phyloP scores from a whole-genome alignment of 1,139 yeast species.

The Starmera stellimalicola region DNA sequence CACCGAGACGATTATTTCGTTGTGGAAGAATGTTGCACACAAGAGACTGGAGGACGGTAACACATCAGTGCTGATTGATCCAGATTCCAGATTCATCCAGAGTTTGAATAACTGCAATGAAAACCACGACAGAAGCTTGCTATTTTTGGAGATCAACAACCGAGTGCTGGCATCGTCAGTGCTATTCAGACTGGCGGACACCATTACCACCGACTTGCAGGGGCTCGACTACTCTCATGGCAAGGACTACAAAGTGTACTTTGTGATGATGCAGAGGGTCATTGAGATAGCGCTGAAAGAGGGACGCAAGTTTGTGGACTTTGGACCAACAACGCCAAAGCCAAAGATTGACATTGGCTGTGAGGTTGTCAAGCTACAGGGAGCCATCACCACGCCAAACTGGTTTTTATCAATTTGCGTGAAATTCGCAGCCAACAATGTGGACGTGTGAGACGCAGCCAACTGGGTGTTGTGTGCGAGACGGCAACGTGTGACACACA shows the following conservation, averaged over 20 bases:
- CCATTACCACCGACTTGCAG: slow-evolving; percentile 36
- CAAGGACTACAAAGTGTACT: slow-evolving; percentile 33
- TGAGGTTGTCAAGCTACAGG: slow-evolving; percentile 28
- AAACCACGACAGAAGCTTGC: slow-evolving; percentile 24
- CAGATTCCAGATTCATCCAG: slow-evolving; percentile 25
- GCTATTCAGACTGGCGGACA: slow-evolving; percentile 33
- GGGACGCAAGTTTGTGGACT: slow-evolving; percentile 30
- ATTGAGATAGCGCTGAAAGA: slow-evolving; percentile 31
- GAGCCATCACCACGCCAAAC: slow-evolving; percentile 19
- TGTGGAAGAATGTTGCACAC: slow-evolving; percentile 32
- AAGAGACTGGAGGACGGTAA: slow-evolving; percentile 31
- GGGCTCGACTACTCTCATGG: slow-evolving; percentile 33
- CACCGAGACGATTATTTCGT: slow-evolving; percentile 24
- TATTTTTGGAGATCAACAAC: slow-evolving; percentile 30
- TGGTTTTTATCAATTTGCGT: slow-evolving; percentile 1
- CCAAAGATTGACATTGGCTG: slow-evolving; percentile 35
- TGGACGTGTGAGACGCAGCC: background rate
- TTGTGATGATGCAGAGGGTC: slow-evolving; percentile 40
- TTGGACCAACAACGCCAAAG: slow-evolving; percentile 21
- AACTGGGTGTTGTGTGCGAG: too few species aligned
- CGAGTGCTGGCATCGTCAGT: slow-evolving; percentile 33
- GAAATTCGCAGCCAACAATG: background rate
- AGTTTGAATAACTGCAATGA: slow-evolving; percentile 24
- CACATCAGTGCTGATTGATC: slow-evolving; percentile 26
- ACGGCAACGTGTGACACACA: too few species aligned